These are phyloP conservation scores for Blastocystis sp. DNA, from an alignment of 352 stramenopile species.

Conservation along the genomic window DNA sequence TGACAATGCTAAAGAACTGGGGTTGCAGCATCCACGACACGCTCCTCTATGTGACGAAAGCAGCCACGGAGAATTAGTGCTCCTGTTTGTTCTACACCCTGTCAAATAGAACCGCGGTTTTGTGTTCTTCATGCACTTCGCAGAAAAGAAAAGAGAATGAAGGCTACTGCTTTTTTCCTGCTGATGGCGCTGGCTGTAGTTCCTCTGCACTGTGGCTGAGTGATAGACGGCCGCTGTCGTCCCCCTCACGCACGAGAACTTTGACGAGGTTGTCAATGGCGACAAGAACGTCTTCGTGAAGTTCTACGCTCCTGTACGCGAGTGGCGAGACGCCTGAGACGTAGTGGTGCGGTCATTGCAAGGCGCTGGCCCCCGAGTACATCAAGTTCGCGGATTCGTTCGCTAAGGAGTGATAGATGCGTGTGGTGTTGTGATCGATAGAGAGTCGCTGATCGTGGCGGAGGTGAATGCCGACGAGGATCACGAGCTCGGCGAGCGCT, in stretches of 20 bases:
- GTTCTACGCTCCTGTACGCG: conserved; percentile 63
- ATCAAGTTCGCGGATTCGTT: conserved; percentile 53
- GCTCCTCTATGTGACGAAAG: conserved; percentile 59
- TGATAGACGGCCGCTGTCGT: conserved; percentile 31
- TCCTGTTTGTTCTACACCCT: conserved; percentile 32
- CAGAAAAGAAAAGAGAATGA: neutral
- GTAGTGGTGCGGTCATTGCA: conserved; percentile 68
- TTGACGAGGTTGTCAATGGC: conserved; percentile 65
- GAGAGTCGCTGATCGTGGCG: conserved; percentile 80
- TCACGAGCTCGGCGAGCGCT: conserved; percentile 8
- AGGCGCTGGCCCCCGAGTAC: conserved; percentile 54
- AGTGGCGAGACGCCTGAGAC: neutral
- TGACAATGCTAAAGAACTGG: conserved; percentile 61
- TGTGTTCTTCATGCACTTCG: neutral
- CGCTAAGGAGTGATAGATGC: neutral
- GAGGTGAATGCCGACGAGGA: conserved; percentile 82
- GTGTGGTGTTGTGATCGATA: neutral
- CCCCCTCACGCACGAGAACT: conserved; percentile 60
- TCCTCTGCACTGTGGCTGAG: neutral
- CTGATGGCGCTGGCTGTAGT: neutral
- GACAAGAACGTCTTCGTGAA: conserved; percentile 63
- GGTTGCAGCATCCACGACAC: conserved; percentile 49
- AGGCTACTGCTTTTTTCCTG: neutral
- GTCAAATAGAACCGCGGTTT: neutral
- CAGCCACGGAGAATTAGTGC: conserved; percentile 39